Percentiles rank a stretch among this genome's conserved stretches.
Evolutionary conservation across 768 basidiomycete species (phyloP).

Genomic region (Solioccasus polychromus): DNA sequence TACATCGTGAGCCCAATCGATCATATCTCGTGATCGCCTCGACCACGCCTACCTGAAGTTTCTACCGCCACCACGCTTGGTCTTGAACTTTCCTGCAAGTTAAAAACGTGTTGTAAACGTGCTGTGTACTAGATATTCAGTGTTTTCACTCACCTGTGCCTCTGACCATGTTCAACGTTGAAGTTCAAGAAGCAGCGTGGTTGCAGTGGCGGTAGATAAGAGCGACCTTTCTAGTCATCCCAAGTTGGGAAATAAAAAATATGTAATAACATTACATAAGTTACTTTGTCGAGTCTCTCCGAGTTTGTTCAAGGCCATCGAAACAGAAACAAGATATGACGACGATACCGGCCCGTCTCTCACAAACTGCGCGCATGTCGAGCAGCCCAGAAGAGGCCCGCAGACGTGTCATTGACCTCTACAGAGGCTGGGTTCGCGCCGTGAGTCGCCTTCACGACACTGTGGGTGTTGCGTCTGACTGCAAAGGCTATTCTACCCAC

Average conservation of each 20-base stretch:
- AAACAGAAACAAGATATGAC: slow-evolving; percentile 45
- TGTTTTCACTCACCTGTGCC: slow-evolving; percentile 20
- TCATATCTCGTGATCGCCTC: slow-evolving; percentile 5
- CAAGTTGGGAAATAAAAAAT: slow-evolving; percentile 8
- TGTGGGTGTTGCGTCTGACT: background rate
- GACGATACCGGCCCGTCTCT: slow-evolving; percentile 89
- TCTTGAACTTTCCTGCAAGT: slow-evolving; percentile 71
- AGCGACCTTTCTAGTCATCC: background rate
- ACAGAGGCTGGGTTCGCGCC: slow-evolving; percentile 91
- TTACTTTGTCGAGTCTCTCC: slow-evolving; percentile 6
- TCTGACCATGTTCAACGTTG: slow-evolving; percentile 29
- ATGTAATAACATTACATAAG: too few species aligned
- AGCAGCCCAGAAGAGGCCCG: slow-evolving; percentile 57
- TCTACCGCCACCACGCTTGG: slow-evolving; percentile 84
- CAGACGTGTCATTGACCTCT: slow-evolving; percentile 68
- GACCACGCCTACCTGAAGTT: slow-evolving; percentile 60
- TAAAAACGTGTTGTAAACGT: background rate
- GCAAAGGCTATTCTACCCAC: too few species aligned
- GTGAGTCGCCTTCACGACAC: slow-evolving; percentile 46
- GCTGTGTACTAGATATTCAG: background rate
- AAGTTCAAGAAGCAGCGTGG: background rate
- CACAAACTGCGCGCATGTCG: slow-evolving; percentile 65
- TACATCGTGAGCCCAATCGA: slow-evolving; percentile 7
- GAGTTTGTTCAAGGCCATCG: background rate
- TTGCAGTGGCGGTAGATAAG: slow-evolving; percentile 16